A percentile compares a stretch with the other conserved stretches of the same genome.
Conservation (phyloP, 2,329 filamentous ascomycete species). For the Fusarium multiceps region DNA sequence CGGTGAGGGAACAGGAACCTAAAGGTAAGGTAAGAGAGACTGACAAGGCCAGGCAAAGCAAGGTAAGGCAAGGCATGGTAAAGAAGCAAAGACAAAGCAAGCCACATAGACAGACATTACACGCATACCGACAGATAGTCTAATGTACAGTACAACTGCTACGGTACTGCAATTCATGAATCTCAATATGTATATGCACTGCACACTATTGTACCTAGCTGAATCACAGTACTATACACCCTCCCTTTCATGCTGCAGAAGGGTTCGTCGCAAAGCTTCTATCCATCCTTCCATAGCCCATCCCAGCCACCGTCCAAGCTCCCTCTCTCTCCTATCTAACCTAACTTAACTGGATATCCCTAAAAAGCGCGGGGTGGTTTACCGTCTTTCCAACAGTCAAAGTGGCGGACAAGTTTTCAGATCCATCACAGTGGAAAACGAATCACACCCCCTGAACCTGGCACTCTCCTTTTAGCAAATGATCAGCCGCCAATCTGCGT, state of each 20-base stretch:
- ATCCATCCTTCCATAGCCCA: neutral
- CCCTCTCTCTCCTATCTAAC: neutral
- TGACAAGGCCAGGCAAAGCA: neutral
- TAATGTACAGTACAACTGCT: neutral
- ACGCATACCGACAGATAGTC: neutral
- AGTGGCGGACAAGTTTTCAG: constrained; percentile 39
- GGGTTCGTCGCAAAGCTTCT: neutral
- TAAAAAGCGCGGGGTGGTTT: constrained; percentile 7
- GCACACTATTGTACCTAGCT: neutral
- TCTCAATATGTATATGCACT: neutral
- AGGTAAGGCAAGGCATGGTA: neutral
- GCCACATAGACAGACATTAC: constrained; percentile 10
- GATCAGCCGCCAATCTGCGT: constrained; percentile 41
- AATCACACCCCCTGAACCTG: constrained; percentile 19
- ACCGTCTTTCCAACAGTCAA: constrained; percentile 37
- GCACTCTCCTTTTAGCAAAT: constrained; percentile 33
- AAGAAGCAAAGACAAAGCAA: constrained; percentile 33
- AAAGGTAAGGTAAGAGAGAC: neutral
- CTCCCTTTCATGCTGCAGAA: neutral
- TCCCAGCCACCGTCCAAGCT: neutral
- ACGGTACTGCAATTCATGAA: neutral
- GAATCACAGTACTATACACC: neutral
- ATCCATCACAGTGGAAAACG: constrained; percentile 20
- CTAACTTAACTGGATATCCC: neutral
- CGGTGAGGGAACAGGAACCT: constrained; percentile 43